These are phyloP conservation scores for Ogataea pilisensis DNA, from an alignment of 805 yeast genomes.

Conservation along the genomic window DNA sequence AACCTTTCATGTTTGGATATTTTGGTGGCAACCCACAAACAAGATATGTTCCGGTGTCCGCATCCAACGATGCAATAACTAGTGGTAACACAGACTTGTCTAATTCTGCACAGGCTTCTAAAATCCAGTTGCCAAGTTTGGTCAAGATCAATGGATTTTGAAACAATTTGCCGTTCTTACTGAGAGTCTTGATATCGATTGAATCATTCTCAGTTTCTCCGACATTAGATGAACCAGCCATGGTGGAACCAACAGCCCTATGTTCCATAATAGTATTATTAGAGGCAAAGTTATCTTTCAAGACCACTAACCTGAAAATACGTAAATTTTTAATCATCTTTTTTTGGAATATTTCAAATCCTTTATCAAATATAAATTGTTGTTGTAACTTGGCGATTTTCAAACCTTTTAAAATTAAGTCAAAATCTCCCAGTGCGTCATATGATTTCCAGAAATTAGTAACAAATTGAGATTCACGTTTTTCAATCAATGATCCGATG, in stretches of 20 bases:
- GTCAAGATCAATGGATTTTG: slow-evolving; percentile 82
- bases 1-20: slow-evolving; percentile 45
- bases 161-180: slow-evolving; percentile 72
- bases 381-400: slow-evolving; percentile 81
- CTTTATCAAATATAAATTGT: slow-evolving; percentile 78
- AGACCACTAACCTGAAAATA: slow-evolving; percentile 78
- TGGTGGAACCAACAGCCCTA: slow-evolving; percentile 2
- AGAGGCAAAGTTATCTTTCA: slow-evolving; percentile 58
- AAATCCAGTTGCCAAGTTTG: slow-evolving; percentile 84
- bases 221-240: slow-evolving; percentile 5
- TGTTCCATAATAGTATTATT: slow-evolving; percentile 11
- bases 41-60: slow-evolving; percentile 67
- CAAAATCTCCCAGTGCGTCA: slow-evolving; percentile 49
- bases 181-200: slow-evolving; percentile 29
- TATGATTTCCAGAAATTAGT: slow-evolving; percentile 54
- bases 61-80: slow-evolving; percentile 80
- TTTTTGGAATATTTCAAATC: slow-evolving; percentile 85
- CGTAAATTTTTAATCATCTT: slow-evolving; percentile 73
- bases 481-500: slow-evolving; percentile 21
- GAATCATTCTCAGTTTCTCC: slow-evolving; percentile 23
- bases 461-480: slow-evolving; percentile 32
- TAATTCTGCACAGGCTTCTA: slow-evolving; percentile 83
- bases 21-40: slow-evolving; percentile 89
- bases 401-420: slow-evolving; percentile 64
- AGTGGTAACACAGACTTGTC: slow-evolving; percentile 69